phyloP scores from a whole-genome alignment of 306 rosid genomes.

The Begonia fuchsioides region DNA sequence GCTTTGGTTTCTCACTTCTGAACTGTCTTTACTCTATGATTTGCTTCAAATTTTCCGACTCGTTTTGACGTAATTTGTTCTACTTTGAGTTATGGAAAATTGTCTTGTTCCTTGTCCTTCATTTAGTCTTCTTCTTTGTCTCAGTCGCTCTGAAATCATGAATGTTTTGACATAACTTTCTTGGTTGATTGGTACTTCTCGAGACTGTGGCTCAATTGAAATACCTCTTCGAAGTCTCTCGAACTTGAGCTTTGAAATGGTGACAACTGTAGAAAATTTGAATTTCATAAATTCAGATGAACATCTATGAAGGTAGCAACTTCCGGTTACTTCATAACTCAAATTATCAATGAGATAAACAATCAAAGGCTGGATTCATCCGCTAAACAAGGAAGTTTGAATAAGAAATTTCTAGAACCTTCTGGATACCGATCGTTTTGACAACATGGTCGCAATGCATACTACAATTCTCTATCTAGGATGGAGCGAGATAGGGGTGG shows the following conservation, averaged over 20 bases:
- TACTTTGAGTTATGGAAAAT: no score
- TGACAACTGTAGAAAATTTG: not conserved
- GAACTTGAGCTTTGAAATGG: not conserved
- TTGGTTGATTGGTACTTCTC: not conserved
- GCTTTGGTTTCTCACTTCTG: not conserved
- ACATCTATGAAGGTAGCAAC: no score
- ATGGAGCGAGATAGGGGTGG: no score
- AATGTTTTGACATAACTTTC: not conserved
- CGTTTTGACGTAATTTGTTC: no score
- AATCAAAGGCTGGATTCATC: no score
- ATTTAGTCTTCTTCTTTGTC: slow-evolving; percentile 19
- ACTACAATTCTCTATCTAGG: no score
- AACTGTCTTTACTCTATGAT: slow-evolving; percentile 9
- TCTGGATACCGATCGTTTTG: no score
- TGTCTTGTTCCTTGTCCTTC: slow-evolving; percentile 10
- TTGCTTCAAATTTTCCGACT: not conserved
- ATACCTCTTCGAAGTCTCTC: slow-evolving; percentile 34
- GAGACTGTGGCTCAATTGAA: not conserved
- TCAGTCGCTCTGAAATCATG: slow-evolving; percentile 18
- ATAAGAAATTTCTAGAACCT: slow-evolving; percentile 87
- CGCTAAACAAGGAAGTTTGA: slow-evolving; percentile 69
- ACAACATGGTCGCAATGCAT: no score
- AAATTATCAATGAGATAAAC: no score
- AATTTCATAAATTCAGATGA: no score
- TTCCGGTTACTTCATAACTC: no score